phyloP scores from a whole-genome alignment of 306 rosid genomes.

The Nissolia schottii region DNA sequence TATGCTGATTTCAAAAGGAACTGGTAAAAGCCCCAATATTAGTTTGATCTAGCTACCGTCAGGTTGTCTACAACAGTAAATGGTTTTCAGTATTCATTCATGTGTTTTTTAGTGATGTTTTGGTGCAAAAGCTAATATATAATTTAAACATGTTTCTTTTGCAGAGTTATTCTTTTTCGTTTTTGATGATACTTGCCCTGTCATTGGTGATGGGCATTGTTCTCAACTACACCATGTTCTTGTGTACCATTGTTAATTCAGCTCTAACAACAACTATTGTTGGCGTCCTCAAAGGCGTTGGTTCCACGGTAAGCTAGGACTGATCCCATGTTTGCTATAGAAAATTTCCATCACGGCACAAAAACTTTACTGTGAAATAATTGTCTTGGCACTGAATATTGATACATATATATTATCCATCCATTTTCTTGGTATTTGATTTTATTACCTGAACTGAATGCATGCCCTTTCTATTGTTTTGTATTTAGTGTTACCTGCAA shows the following conservation, averaged over 20 bases:
- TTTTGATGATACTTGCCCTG: slow-evolving; percentile 67
- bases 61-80: not conserved
- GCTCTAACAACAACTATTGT: slow-evolving; percentile 94
- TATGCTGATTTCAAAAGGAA: slow-evolving; percentile 2
- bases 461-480: not conserved
- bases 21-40: not conserved
- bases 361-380: slow-evolving; percentile 1
- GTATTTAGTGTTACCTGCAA: not conserved
- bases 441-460: not conserved
- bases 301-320: slow-evolving; percentile 68
- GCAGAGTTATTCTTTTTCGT: slow-evolving; percentile 81
- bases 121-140: slow-evolving; percentile 8
- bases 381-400: not conserved
- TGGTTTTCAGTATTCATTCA: not conserved
- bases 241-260: slow-evolving; percentile 91
- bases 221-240: slow-evolving; percentile 98
- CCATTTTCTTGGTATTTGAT: not conserved
- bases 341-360: slow-evolving; percentile 13
- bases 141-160: slow-evolving; percentile 10
- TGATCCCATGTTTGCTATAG: slow-evolving; percentile 6
- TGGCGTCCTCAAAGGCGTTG: slow-evolving; percentile 98
- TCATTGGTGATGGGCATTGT: slow-evolving; percentile 87
- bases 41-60: not conserved
- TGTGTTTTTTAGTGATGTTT: not conserved
- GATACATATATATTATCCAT: not conserved